Conservation (phyloP, 768 basidiomycete genomes). For the Russula compacta region DNA sequence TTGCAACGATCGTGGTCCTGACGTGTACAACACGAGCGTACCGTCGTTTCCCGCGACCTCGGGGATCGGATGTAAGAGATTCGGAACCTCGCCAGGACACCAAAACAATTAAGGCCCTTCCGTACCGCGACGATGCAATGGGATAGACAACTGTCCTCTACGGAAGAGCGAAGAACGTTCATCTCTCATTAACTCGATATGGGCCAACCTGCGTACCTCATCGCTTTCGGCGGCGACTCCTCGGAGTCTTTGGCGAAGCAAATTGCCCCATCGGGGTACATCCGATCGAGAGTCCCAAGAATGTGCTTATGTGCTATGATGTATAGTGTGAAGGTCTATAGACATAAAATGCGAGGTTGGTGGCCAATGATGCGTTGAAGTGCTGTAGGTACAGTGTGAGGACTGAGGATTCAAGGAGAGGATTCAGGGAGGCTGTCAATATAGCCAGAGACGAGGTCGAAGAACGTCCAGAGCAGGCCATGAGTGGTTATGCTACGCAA, state of each 20-base stretch:
- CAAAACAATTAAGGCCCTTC: background rate
- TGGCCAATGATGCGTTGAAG: constrained; percentile 5
- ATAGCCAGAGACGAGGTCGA: constrained; percentile 69
- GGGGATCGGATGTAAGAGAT: background rate
- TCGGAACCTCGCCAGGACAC: background rate
- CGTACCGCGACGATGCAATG: background rate
- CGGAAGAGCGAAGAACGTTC: background rate
- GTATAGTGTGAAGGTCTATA: constrained; percentile 16
- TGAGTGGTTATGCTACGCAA: constrained; percentile 88
- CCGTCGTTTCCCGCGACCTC: background rate
- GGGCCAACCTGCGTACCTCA: background rate
- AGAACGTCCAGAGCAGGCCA: constrained; percentile 88
- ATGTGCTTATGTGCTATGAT: constrained; percentile 13
- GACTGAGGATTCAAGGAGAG: background rate
- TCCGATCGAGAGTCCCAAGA: background rate
- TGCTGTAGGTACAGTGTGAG: constrained; percentile 1
- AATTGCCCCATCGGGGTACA: background rate
- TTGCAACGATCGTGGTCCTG: background rate
- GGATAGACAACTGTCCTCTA: background rate
- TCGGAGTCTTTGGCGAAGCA: background rate
- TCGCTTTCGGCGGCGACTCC: background rate
- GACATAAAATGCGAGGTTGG: constrained; percentile 8
- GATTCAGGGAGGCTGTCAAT: constrained; percentile 49
- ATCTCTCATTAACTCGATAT: background rate
- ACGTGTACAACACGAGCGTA: background rate